phyloP scores from a whole-genome alignment of 768 basidiomycete genomes.

The Xerocomellus dryophilus region DNA sequence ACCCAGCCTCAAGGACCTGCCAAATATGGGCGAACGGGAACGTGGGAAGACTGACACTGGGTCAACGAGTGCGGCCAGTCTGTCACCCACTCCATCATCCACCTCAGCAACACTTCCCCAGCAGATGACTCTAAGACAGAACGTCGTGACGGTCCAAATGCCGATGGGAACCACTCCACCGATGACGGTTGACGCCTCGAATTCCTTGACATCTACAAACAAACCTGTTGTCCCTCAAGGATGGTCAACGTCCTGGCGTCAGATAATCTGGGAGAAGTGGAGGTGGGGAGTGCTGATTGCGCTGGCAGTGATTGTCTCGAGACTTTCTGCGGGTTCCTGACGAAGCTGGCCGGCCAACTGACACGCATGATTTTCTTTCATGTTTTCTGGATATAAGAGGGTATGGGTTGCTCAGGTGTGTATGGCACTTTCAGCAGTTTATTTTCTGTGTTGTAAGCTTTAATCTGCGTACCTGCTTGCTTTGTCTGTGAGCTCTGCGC shows the following conservation, averaged over 20 bases:
- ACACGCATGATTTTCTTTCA: conserved; percentile 5
- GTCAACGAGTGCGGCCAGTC: conserved; percentile 23
- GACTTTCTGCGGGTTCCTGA: conserved; percentile 56
- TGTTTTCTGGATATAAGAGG: conserved; percentile 15
- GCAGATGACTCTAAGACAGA: conserved; percentile 21
- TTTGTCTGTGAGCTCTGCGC: conserved; percentile 4
- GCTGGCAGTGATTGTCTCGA: conserved; percentile 73
- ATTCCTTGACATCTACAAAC: conserved; percentile 24
- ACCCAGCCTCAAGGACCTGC: conserved; percentile 64
- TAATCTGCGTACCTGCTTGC: conserved; percentile 12
- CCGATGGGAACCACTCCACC: conserved; percentile 15
- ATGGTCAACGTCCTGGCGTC: conserved; percentile 61
- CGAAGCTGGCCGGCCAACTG: background rate
- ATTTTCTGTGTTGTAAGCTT: conserved; percentile 11
- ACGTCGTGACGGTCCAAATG: conserved; percentile 17
- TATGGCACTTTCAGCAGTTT: conserved; percentile 16
- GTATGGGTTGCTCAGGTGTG: conserved; percentile 20
- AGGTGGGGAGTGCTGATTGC: conserved; percentile 77
- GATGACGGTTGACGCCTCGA: conserved; percentile 15
- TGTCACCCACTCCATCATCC: conserved; percentile 16
- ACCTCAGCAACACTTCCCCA: conserved; percentile 21
- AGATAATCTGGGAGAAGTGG: conserved; percentile 81
- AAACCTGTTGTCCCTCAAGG: conserved; percentile 40
- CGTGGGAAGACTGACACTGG: conserved; percentile 45
- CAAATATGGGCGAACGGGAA: conserved; percentile 90